phyloP scores from a whole-genome alignment of 768 basidiomycete genomes.

The Termitomyces sp. region DNA sequence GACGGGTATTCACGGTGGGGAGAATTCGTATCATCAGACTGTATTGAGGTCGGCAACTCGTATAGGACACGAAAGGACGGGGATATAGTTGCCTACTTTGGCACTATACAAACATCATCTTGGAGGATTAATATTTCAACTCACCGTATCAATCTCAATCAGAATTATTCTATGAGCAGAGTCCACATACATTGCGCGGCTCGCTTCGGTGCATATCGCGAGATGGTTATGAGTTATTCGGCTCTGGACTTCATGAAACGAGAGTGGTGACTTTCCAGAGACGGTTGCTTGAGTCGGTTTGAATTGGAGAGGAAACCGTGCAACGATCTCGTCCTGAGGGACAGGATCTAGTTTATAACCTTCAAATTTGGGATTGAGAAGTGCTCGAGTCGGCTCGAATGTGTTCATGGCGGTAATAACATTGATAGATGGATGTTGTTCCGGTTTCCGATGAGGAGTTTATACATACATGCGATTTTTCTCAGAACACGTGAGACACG shows the following conservation, averaged over 20 bases:
- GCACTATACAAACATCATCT: constrained; percentile 8
- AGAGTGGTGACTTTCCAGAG: constrained; percentile 58
- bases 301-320: constrained; percentile 48
- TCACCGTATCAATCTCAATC: constrained; percentile 56
- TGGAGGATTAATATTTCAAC: constrained; percentile 19
- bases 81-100: constrained; percentile 45
- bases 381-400: constrained; percentile 44
- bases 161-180: constrained; percentile 55
- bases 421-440: neutral
- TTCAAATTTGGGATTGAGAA: constrained; percentile 82
- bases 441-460: neutral
- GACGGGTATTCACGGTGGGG: constrained; percentile 75
- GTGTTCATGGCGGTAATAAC: constrained; percentile 18
- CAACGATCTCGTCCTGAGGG: constrained; percentile 50
- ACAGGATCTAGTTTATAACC: constrained; percentile 73
- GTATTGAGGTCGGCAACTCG: constrained; percentile 55
- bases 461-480: too few relatives aligned
- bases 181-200: constrained; percentile 66
- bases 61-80: constrained; percentile 56
- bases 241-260: constrained; percentile 80
- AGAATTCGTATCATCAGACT: constrained; percentile 31
- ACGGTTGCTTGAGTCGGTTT: constrained; percentile 57
- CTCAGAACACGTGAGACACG: too few relatives aligned
- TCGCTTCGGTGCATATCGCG: constrained; percentile 38
- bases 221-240: constrained; percentile 86